Evolutionary conservation across 805 yeast species (phyloP), one percentile per base, ranked within the genome.

Genomic region (Priceomyces melissophilus): DNA sequence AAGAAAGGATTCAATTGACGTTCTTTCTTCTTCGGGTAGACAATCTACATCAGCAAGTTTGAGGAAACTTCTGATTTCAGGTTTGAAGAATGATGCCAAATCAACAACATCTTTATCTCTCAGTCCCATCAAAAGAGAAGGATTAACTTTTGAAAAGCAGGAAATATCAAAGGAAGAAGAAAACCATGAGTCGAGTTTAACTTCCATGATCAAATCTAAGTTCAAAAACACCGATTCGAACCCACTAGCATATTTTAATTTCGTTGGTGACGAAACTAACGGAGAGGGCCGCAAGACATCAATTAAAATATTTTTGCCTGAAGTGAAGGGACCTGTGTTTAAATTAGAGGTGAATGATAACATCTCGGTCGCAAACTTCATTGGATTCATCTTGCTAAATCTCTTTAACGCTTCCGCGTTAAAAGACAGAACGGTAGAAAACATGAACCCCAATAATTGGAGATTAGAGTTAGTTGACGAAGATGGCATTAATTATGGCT

Each of bases 401-500:
- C 44, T 69, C 11, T 54, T 56, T 1, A 53, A 63, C 47, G 17
- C 49, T 15, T 38, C 52, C 33, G 54, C 45, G 32, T 45, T 42
- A 49, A 39, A 57, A 46, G 16, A 14, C 9, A 37, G 38, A 3
- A 40, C 40, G 15, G 40, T 58, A 26, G 30, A 38, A 6, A 33
- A 20, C 31, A 52, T 60, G 38, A 78, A 84, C 45, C 85, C 90
- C 0, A 83, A 84, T 52, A 60, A 63, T 44, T 88, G 95, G 93
- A 73, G 82, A 40, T 55, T 91, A 27, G 85, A 85, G 42, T 70
- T 91, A 15, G 89, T 85, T 1, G 99, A 93, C 58, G 98, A 91
- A 38, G 97, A 90, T 57, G 91, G 91, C 6, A 96, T 95, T 38
- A 82, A 86, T 30, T 89, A 87, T 40, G 99, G 95, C 50, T 87